Base-by-base conservation (phyloP, 202 grass and related monocot species). In the Carex sylvatica region DNA sequence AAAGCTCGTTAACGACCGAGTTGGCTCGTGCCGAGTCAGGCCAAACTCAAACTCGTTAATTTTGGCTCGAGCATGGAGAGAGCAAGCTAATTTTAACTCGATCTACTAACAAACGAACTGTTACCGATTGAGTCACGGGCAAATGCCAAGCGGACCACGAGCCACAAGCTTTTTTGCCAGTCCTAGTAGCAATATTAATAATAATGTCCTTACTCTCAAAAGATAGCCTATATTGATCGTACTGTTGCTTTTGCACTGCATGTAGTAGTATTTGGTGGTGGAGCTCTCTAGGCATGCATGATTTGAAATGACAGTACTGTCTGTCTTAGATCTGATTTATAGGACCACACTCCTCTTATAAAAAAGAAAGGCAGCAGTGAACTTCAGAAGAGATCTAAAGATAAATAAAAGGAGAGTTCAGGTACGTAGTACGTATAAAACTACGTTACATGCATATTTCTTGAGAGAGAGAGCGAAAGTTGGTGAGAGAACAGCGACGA, bases 291-390 rank as follows among this genome's bases (percentile, higher is more conserved):
- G 52, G 47, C 74, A 79, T 58, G 74, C 44, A 79, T 79, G 44
- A 78, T 28, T n/a, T 79, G 74, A 79, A 58, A 58, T 79, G 53
- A 79, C 53, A 60, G 74, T 56, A 58, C 51, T 61, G 28, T 58
- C 71, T 75, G 28, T 36, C 51, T 35, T 75, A 35, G 16, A 54
- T 58, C 74, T 18, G 31, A 79, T 60, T 60, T 28, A 78, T 60
- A 31, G 52, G 24, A 78, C 71, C 71, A 75, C 40, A 16, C 23
- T 62, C 2, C 22, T 68, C 65, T 38, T n/a, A 5, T 33, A 1
- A 65, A 68, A 69, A 69, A 36, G 5, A 67, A 18, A 36, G 38
- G 38, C 67, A 71, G 40, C 8, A 26, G 19, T 54, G 71, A 54
- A 53, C 22, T 51, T 54, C 4, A 75, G 71, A 75, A 47, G 40